Percentiles rank a stretch among this genome's conserved stretches.
phyloP scores from a whole-genome alignment of 1,139 yeast species.

The Hansenula sp. region DNA sequence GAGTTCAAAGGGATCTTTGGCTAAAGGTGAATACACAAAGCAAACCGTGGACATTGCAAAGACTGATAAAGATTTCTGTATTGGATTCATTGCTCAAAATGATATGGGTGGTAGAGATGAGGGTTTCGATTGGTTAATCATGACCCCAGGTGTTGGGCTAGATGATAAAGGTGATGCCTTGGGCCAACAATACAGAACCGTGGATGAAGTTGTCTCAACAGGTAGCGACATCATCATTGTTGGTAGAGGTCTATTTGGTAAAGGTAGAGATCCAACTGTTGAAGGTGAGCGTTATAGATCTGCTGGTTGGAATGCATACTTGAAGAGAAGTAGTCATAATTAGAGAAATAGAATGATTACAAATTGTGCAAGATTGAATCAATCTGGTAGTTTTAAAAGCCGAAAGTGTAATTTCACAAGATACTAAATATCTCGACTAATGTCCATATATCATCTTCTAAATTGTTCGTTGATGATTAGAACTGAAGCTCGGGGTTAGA shows the following conservation, averaged over 20 bases:
- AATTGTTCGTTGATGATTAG: no score
- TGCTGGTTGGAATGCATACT: constrained; percentile 94
- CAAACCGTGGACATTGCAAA: constrained; percentile 90
- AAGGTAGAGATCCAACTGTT: constrained; percentile 83
- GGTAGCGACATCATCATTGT: constrained; percentile 96
- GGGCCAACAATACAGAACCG: constrained; percentile 97
- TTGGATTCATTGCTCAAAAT: constrained; percentile 94
- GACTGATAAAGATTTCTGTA: constrained; percentile 80
- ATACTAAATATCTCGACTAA: no score
- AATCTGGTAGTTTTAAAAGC: no score
- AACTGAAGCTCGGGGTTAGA: neutral
- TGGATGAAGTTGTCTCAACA: constrained; percentile 70
- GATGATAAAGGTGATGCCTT: constrained; percentile 96
- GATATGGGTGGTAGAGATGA: constrained; percentile 80
- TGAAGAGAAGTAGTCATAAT: constrained; percentile 31
- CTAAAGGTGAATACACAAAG: constrained; percentile 85
- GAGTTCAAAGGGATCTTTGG: constrained; percentile 89
- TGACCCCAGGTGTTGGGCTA: constrained; percentile 98
- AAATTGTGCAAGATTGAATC: no score
- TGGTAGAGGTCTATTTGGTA: constrained; percentile 95
- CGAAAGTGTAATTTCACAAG: no score
- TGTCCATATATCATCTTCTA: no score
- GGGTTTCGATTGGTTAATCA: constrained; percentile 89
- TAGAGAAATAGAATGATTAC: neutral
- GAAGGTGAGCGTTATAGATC: constrained; percentile 87